A percentile compares a stretch with the other conserved stretches of the same genome.
phyloP scores from a whole-genome alignment of 2,329 filamentous ascomycete species.

The Colletotrichum viniferum region DNA sequence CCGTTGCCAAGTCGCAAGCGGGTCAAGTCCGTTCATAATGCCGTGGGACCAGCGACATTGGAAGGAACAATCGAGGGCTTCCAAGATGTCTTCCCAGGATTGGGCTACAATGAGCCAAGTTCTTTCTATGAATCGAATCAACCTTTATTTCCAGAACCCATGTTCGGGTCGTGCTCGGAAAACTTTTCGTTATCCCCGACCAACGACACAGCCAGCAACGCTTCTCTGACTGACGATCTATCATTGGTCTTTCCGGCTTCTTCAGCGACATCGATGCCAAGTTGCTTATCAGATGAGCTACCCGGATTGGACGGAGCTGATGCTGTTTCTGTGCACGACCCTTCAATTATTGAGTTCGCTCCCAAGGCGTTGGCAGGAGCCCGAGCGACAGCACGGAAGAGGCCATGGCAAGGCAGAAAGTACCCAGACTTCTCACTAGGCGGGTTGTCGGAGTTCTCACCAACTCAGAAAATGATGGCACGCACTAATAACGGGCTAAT shows the following conservation, averaged over 20 bases:
- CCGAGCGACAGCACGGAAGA: background rate
- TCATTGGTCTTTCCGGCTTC: background rate
- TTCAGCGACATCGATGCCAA: background rate
- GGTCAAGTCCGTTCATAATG: background rate
- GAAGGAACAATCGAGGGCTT: background rate
- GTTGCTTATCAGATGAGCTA: background rate
- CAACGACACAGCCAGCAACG: background rate
- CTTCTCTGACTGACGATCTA: background rate
- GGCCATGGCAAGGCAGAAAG: background rate
- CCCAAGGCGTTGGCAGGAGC: no score
- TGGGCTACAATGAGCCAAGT: background rate
- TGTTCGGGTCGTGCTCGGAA: background rate
- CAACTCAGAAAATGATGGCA: constrained; percentile 27
- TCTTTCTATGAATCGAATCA: background rate
- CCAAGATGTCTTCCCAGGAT: background rate
- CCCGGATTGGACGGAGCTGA: background rate
- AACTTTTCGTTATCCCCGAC: background rate
- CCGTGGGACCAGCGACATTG: background rate
- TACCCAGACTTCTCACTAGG: background rate
- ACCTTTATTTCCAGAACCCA: background rate
- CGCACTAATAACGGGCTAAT: constrained; percentile 39
- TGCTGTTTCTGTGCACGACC: background rate
- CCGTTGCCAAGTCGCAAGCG: background rate
- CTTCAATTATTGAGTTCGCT: background rate
- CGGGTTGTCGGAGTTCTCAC: constrained; percentile 15